Evolutionary conservation across 2,329 filamentous ascomycete species (phyloP), one percentile per base, ranked within the genome.

Genomic region (Blastomyces silverae): DNA sequence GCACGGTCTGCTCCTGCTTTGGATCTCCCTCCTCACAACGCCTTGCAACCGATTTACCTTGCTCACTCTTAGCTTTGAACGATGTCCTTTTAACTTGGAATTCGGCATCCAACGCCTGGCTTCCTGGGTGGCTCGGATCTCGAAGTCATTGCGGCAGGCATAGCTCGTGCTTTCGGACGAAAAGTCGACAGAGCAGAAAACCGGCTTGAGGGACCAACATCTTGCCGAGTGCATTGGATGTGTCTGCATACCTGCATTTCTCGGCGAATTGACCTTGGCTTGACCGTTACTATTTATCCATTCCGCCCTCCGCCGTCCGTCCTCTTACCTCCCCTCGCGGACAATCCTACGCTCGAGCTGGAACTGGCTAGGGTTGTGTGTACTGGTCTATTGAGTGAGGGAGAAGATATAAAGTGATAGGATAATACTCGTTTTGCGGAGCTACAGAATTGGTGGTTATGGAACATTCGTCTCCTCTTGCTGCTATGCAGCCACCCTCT

Each of bases 401-500:
- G 59, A 61, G 42, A 53, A 46, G 28, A 52, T 44, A 48, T 13
- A 56, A 50, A 59, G 39, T n/a, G 20, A 46, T 25, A 28, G 8
- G 13, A 58, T 22, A 59, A 59, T 59, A 59, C 56, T 20, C 37
- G 8, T 28, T 44, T 44, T 22, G 4, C 22, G n/a, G 37, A 44
- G 34, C 28, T 31, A 46, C 11, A 31, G 59, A 28, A 42, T 25
- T n/a, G 17, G 53, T n/a, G 61, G 69, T 61, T 73, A 97, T 97
- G 91, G 92, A 96, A 79, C 88, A 90, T 69, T 97, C 93, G 56
- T 97, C 94, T 72, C 94, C 94, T 58, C 81, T 97, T 75, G 93
- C 93, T 77, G 92, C 93, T 65, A 90, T 97, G 88, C 91, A 92
- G 81, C 91, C 88, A 65, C 82, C 83, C 56, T 83, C 85, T 79